These are phyloP conservation scores for Verticillium longisporum DNA, from an alignment of 2,329 filamentous ascomycete species.

Conservation along the genomic window DNA sequence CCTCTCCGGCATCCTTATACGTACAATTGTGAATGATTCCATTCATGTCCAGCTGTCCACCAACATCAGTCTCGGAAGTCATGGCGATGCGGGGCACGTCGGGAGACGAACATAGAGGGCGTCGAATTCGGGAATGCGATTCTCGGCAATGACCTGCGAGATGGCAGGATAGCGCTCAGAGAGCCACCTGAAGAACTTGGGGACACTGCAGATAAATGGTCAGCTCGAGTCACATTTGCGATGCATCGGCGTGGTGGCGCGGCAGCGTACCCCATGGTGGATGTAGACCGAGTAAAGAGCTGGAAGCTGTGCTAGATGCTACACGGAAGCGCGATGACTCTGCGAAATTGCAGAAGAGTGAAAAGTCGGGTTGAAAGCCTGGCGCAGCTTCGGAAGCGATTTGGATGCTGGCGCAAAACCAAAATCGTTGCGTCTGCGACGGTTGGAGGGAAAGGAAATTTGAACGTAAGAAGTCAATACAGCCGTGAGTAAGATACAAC, in stretches of 20 bases:
- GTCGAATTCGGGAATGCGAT: constrained; percentile 98
- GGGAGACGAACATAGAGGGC: constrained; percentile 67
- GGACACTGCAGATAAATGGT: constrained; percentile 41
- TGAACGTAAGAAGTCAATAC: background rate
- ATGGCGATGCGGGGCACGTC: constrained; percentile 11
- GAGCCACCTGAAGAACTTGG: constrained; percentile 98
- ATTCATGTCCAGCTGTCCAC: constrained; percentile 79
- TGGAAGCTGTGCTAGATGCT: background rate
- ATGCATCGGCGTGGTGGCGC: background rate
- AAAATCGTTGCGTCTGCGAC: background rate
- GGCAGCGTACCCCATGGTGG: constrained; percentile 22
- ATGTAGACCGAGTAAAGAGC: constrained; percentile 2
- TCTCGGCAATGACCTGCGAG: constrained; percentile 96
- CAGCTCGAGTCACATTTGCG: background rate
- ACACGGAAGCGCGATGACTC: background rate
- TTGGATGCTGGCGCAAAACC: background rate
- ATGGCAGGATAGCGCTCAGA: constrained; percentile 98
- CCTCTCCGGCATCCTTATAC: constrained; percentile 84
- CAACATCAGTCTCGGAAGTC: constrained; percentile 19
- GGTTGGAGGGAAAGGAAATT: background rate
- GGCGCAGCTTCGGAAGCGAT: background rate
- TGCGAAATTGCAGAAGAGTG: background rate
- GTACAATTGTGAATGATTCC: constrained; percentile 99
- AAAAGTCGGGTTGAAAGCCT: background rate
- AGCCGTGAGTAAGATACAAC: background rate